Base-by-base conservation (phyloP, 192 early-diverging fungal species). In the Podila clonocystis region DNA sequence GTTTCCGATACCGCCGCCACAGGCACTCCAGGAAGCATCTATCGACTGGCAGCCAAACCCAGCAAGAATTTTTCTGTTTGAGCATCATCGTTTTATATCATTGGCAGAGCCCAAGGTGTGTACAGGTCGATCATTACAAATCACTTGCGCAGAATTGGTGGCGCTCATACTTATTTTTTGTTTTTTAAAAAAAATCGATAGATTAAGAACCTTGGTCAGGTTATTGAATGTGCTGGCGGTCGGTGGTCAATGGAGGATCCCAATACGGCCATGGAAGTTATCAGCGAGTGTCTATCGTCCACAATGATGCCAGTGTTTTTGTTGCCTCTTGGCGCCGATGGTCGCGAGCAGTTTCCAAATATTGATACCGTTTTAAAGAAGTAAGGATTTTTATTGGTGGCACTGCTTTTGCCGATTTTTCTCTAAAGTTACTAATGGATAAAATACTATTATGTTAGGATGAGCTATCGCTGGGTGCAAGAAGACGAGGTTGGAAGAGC, bases 401-500 rank as follows among this genome's bases (percentile, higher is more conserved):
- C 49, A 26, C 15, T 19, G 26, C 45, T 26, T 9, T 45, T 20
- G 19, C 11, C n/a, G 31, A 12, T 33, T 15, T 24, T 17, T 45
- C 13, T 17, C 41, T 4, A 45, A 17, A 15, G 41, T 15, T 15
- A 15, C 41, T 45, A 45, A 45, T 45, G 41, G 41, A 45, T 45
- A 12, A 1, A 45, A 45, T 17, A 45, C n/a, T 55, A 55, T 26
- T 22, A 22, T 17, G n/a, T 30, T 65, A 80, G 77, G 58, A 69
- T 80, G 77, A 52, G 58, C 1, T 80, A 80, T 52, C 70, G 77
- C 24, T 80, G 77, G 77, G 71, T 73, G 5, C 30, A 67, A 15
- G 77, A 80, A 29, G 77, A 73, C 13, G 77, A 80, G 29, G 61
- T 80, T 6, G 77, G 77, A n/a, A 69, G 63, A 58, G 77, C 70